A percentile compares a stretch with the other conserved stretches of the same genome.
phyloP scores from a whole-genome alignment of 2,329 filamentous ascomycete species.

The Passalora sequoiae region DNA sequence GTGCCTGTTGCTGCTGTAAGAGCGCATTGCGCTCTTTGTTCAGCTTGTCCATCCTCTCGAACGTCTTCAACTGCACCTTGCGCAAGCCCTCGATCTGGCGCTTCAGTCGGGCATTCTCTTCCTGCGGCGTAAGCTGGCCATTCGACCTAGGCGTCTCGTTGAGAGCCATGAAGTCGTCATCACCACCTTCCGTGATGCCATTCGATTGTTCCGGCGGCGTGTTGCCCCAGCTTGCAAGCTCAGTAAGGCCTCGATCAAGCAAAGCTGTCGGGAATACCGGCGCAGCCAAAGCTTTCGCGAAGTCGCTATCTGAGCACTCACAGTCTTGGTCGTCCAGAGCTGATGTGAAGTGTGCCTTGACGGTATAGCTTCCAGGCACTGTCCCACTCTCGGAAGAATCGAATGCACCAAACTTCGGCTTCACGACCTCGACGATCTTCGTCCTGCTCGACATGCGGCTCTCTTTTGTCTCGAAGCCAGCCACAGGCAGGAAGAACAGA shows the following conservation, averaged over 20 bases:
- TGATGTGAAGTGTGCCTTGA: slow-evolving; percentile 58
- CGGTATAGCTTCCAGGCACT: slow-evolving; percentile 56
- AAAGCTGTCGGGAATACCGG: slow-evolving; percentile 38
- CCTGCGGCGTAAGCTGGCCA: slow-evolving; percentile 16
- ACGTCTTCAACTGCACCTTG: slow-evolving; percentile 42
- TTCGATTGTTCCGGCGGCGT: slow-evolving; percentile 7
- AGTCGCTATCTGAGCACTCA: slow-evolving; percentile 26
- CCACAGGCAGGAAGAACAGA: slow-evolving; percentile 64
- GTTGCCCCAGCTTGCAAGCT: slow-evolving; percentile 36
- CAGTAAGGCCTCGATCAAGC: slow-evolving; percentile 33
- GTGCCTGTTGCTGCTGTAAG: slow-evolving; percentile 29
- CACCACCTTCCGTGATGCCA: slow-evolving; percentile 5
- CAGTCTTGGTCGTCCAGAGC: slow-evolving; percentile 20
- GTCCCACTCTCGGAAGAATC: slow-evolving; percentile 31
- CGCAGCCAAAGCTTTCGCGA: slow-evolving; percentile 41
- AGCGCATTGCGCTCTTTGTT: slow-evolving; percentile 39
- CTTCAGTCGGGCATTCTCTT: slow-evolving; percentile 30
- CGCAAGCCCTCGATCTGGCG: slow-evolving; percentile 42
- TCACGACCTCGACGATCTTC: slow-evolving; percentile 54
- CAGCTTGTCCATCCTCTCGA: slow-evolving; percentile 42
- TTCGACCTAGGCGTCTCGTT: slow-evolving; percentile 18
- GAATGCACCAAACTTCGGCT: slow-evolving; percentile 66
- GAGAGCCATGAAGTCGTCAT: slow-evolving; percentile 38
- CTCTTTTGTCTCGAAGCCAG: slow-evolving; percentile 35
- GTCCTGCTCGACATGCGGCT: slow-evolving; percentile 26